These are phyloP conservation scores for Debaryomyces nepalensis DNA, from an alignment of 1,139 yeast species.

Conservation along the genomic window DNA sequence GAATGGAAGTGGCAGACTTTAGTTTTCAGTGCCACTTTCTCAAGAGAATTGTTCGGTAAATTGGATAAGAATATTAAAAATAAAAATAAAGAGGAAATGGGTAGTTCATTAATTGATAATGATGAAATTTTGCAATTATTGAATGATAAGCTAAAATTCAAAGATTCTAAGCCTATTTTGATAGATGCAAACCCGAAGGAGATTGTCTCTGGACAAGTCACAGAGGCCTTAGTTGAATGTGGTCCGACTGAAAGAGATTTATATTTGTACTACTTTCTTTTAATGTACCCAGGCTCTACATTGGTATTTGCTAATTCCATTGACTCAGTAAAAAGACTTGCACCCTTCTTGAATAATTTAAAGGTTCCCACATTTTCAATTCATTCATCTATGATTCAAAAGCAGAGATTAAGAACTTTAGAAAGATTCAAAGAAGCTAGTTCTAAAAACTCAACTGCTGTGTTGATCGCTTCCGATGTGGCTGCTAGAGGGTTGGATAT, in stretches of 20 bases:
- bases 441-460: constrained; percentile 59
- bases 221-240: constrained; percentile 91
- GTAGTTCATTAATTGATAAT: constrained; percentile 49
- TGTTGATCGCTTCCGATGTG: constrained; percentile 92
- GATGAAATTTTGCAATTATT: constrained; percentile 60
- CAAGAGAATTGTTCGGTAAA: constrained; percentile 79
- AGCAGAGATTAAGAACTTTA: constrained; percentile 83
- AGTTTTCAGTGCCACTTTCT: constrained; percentile 94
- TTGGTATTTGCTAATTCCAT: constrained; percentile 93
- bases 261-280: constrained; percentile 82
- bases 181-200: constrained; percentile 90
- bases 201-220: constrained; percentile 72
- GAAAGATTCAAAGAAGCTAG: constrained; percentile 70
- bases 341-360: constrained; percentile 73
- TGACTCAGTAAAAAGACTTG: constrained; percentile 86
- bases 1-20: constrained; percentile 80
- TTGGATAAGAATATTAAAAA: constrained; percentile 49
- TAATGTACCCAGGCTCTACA: constrained; percentile 88
- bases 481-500: constrained; percentile 99
- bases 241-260: constrained; percentile 89
- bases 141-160: constrained; percentile 62
- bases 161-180: constrained; percentile 59
- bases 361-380: constrained; percentile 77
- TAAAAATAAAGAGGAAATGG: constrained; percentile 30
- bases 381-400: constrained; percentile 95